Percentiles rank a stretch among this genome's conserved stretches.
These are phyloP conservation scores for Leishmania aethiopica DNA, from an alignment of 208 protist genomes.

Conservation along the genomic window DNA sequence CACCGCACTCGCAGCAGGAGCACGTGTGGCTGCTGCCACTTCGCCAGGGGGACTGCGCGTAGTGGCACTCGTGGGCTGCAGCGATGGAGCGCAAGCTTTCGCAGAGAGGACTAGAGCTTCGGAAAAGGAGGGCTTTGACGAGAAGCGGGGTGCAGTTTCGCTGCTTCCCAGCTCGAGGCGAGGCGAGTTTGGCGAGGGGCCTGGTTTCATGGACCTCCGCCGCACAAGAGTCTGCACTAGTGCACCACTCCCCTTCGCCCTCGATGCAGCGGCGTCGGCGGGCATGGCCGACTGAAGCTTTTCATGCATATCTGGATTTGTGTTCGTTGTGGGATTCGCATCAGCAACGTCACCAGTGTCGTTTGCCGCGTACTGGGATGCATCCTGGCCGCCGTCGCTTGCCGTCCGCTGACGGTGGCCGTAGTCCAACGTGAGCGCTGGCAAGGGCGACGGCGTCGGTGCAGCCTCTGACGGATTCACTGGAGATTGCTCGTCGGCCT, in stretches of 20 bases:
- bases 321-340: background rate
- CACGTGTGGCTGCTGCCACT: background rate
- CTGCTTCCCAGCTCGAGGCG: background rate
- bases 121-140: background rate
- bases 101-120: background rate
- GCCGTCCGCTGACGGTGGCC: background rate
- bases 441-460: conserved; percentile 6
- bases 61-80: background rate
- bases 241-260: background rate
- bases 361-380: background rate
- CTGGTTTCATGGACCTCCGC: background rate
- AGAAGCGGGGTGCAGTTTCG: background rate
- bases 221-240: background rate
- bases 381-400: background rate
- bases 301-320: background rate
- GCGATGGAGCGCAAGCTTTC: background rate
- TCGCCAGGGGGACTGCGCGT: background rate
- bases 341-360: background rate
- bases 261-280: background rate
- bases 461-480: conserved; percentile 7
- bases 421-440: conserved; percentile 8
- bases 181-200: background rate
- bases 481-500: conserved; percentile 21
- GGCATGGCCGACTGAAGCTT: background rate
- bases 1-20: background rate